A percentile compares a stretch with the other conserved stretches of the same genome.
Conservation (phyloP, 23 red algal genomes). For the Pyropia yezoensis region DNA sequence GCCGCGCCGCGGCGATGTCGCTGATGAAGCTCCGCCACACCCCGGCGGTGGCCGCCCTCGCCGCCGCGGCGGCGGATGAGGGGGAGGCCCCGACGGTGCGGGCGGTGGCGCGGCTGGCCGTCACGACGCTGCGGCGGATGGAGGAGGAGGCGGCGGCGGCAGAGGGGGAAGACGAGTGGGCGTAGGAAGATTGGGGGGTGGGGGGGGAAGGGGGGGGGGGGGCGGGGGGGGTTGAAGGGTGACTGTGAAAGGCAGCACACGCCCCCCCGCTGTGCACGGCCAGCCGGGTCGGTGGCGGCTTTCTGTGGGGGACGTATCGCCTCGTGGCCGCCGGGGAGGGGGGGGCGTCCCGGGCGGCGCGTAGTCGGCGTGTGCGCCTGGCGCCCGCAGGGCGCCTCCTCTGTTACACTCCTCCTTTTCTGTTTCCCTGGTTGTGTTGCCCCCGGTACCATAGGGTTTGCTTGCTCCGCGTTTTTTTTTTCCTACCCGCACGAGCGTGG, state of each 20-base stretch:
- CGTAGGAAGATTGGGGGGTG: neutral
- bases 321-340: too few relatives aligned
- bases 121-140: slow-evolving; percentile 4
- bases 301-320: too few relatives aligned
- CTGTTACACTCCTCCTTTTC: neutral
- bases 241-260: too few relatives aligned
- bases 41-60: slow-evolving; percentile 4
- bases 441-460: slow-evolving; percentile 6
- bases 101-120: slow-evolving; percentile 31
- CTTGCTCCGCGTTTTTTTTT: too few relatives aligned
- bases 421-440: neutral
- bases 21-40: too few relatives aligned
- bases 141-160: slow-evolving; percentile 11
- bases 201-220: neutral
- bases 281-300: too few relatives aligned
- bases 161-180: neutral
- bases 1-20: too few relatives aligned
- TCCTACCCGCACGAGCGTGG: too few relatives aligned
- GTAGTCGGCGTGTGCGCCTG: neutral
- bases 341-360: neutral
- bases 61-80: slow-evolving; percentile 2
- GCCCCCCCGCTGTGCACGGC: too few relatives aligned
- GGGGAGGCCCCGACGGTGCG: slow-evolving; percentile 16
- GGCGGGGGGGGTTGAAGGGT: neutral
- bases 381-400: neutral